These are phyloP conservation scores for Trypanosoma platydactyli DNA, from an alignment of 208 protist genomes.

Conservation along the genomic window DNA sequence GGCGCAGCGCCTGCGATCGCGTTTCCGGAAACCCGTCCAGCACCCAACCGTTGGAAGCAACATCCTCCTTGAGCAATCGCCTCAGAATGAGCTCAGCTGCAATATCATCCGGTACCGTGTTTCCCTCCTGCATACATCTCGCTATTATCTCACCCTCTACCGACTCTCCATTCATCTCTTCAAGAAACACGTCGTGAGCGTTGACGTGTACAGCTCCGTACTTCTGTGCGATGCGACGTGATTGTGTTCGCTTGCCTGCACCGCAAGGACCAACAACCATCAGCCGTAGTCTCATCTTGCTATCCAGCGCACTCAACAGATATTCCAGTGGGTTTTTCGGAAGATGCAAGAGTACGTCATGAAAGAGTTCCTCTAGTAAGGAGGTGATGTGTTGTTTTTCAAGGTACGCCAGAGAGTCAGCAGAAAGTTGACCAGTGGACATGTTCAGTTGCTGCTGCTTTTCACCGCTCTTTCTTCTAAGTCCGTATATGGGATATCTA, in stretches of 20 bases:
- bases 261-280: slow-evolving; percentile 84
- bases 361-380: slow-evolving; percentile 78
- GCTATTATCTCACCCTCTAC: slow-evolving; percentile 52
- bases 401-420: slow-evolving; percentile 62
- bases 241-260: slow-evolving; percentile 93
- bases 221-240: slow-evolving; percentile 66
- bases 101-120: slow-evolving; percentile 76
- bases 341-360: slow-evolving; percentile 64
- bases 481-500: too few relatives aligned
- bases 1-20: slow-evolving; percentile 69
- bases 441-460: slow-evolving; percentile 27
- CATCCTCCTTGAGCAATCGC: slow-evolving; percentile 39
- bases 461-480: too few relatives aligned
- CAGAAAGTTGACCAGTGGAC: slow-evolving; percentile 69
- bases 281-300: slow-evolving; percentile 46
- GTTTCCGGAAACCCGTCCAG: slow-evolving; percentile 83
- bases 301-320: slow-evolving; percentile 48
- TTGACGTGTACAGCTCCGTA: slow-evolving; percentile 84
- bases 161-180: slow-evolving; percentile 38
- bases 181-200: slow-evolving; percentile 74
- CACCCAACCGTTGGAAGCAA: slow-evolving; percentile 63
- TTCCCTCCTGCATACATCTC: slow-evolving; percentile 55
- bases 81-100: slow-evolving; percentile 72
- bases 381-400: slow-evolving; percentile 63
- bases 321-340: slow-evolving; percentile 70